A percentile compares a stretch with the other conserved stretches of the same genome.
These are phyloP conservation scores for Cytospora schulzeri DNA, from an alignment of 2,329 filamentous ascomycete genomes.

Conservation along the genomic window DNA sequence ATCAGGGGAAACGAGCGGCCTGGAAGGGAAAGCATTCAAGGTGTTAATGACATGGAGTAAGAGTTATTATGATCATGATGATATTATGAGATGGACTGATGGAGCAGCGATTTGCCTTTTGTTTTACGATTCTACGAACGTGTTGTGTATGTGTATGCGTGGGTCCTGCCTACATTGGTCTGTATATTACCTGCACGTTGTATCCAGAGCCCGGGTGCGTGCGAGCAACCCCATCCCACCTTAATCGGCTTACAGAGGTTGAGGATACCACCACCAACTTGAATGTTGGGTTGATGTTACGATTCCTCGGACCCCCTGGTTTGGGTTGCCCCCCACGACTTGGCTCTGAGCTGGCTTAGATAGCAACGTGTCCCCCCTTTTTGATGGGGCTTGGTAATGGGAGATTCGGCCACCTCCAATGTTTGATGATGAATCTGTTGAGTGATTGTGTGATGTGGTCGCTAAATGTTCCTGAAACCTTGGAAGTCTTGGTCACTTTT, in stretches of 20 bases:
- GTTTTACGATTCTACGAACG: conserved; percentile 17
- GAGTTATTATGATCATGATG: not conserved
- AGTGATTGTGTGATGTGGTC: not conserved
- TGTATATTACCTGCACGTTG: conserved; percentile 29
- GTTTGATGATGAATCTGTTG: no score
- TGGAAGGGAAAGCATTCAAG: conserved; percentile 22
- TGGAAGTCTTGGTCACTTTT: not conserved
- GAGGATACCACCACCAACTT: conserved; percentile 28
- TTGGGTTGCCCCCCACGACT: conserved; percentile 32
- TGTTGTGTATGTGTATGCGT: conserved; percentile 24
- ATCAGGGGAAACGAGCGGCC: conserved; percentile 20
- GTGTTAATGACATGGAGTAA: not conserved
- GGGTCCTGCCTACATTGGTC: conserved; percentile 29
- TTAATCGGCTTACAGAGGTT: conserved; percentile 35
- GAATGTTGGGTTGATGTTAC: conserved; percentile 28
- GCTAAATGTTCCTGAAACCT: no score
- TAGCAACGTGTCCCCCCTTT: conserved; percentile 33
- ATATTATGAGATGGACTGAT: conserved; percentile 26
- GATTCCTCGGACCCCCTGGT: conserved; percentile 30
- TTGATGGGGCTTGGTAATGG: conserved; percentile 41
- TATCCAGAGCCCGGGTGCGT: conserved; percentile 27
- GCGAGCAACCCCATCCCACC: conserved; percentile 5
- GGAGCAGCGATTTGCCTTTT: conserved; percentile 21
- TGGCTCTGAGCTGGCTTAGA: conserved; percentile 31
- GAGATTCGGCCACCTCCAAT: conserved; percentile 42